Percentiles rank a stretch among this genome's conserved stretches.
Evolutionary conservation across 148 eudicot genomes (phyloP).

Genomic region (Silene conica): DNA sequence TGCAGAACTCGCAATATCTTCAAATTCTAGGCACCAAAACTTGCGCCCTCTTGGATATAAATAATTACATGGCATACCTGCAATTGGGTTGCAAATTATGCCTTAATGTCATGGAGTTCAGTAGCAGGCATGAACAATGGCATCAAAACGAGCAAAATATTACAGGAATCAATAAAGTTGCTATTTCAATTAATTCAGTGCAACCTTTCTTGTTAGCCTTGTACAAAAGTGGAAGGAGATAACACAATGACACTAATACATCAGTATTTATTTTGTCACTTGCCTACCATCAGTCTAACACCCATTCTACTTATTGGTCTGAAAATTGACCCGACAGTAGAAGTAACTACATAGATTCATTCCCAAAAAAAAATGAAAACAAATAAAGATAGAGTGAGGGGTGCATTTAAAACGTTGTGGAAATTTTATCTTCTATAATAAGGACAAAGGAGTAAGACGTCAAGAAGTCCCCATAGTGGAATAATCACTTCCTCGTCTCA

Average conservation of each 20-base stretch:
- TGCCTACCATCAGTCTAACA: not conserved
- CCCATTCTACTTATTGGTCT: not conserved
- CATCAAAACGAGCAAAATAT: not conserved
- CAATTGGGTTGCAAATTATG: slow-evolving; percentile 22
- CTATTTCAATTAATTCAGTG: slow-evolving; percentile 9
- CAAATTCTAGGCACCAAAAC: slow-evolving; percentile 58
- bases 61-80: slow-evolving; percentile 93
- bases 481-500: not conserved
- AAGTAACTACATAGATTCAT: not conserved
- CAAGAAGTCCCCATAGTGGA: not conserved
- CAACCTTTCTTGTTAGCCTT: not conserved
- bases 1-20: slow-evolving; percentile 69
- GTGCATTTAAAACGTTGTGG: not conserved
- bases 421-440: not conserved
- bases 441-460: not conserved
- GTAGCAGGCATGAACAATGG: slow-evolving; percentile 8
- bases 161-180: not conserved
- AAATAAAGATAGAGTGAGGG: too few species aligned
- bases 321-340: not conserved
- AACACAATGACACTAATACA: not conserved
- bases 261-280: not conserved
- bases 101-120: slow-evolving; percentile 8
- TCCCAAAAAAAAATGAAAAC: not conserved
- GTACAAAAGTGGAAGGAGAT: not conserved
- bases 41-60: slow-evolving; percentile 77